phyloP scores from a whole-genome alignment of 208 protist species.

The Crithidia expoeki region DNA sequence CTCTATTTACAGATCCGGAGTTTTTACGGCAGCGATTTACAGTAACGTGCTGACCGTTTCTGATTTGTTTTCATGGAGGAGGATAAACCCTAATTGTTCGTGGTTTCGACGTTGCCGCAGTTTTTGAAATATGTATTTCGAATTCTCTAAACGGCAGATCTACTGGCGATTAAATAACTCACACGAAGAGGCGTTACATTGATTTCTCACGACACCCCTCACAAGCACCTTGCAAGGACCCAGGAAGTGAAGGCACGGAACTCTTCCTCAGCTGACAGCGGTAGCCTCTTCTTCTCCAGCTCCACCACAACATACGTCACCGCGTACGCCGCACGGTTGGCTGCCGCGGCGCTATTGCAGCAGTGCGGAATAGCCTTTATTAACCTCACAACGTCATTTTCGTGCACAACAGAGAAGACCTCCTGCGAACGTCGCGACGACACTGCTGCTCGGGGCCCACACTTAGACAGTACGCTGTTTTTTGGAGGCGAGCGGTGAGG shows the following conservation, averaged over 20 bases:
- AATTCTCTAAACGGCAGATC: no score
- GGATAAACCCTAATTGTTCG: no score
- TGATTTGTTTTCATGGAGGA: no score
- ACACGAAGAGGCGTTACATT: no score
- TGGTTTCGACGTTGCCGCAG: no score
- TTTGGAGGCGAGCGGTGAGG: constrained; percentile 13
- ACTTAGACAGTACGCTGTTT: background rate
- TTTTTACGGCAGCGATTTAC: no score
- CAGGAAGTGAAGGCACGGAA: constrained; percentile 47
- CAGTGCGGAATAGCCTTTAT: constrained; percentile 22
- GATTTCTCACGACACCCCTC: no score
- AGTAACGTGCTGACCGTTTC: no score
- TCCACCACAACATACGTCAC: constrained; percentile 31
- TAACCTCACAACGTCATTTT: constrained; percentile 3
- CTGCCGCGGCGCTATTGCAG: background rate
- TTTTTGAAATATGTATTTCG: no score
- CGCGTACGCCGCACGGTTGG: background rate
- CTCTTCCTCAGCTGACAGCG: constrained; percentile 28
- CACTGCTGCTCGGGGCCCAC: background rate
- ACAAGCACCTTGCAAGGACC: constrained; percentile 45
- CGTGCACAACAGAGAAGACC: constrained; percentile 31
- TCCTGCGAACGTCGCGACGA: constrained; percentile 7
- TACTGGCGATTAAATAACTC: no score
- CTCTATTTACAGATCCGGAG: no score
- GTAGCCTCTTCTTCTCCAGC: constrained; percentile 19